Percentiles rank a stretch among this genome's conserved stretches.
Evolutionary conservation across 495 filamentous ascomycete species (phyloP).

Genomic region (Hyaloscypha variabilis): DNA sequence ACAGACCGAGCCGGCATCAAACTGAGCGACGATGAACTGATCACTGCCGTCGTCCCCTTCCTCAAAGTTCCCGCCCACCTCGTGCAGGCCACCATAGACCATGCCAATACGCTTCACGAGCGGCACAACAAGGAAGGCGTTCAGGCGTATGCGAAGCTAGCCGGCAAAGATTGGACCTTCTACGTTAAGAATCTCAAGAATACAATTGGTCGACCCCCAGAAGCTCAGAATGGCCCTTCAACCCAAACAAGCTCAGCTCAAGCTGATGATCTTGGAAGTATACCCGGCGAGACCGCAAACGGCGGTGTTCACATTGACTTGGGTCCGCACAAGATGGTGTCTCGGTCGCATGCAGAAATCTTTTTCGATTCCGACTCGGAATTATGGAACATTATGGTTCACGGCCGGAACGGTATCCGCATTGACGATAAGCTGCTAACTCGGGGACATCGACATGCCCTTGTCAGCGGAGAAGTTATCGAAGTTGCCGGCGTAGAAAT

Average conservation of each 20-base stretch:
- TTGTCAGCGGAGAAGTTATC: conserved; percentile 85
- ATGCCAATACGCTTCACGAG: conserved; percentile 72
- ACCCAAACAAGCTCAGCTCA: conserved; percentile 28
- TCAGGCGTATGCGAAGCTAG: conserved; percentile 91
- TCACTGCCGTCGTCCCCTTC: conserved; percentile 73
- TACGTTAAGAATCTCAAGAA: conserved; percentile 80
- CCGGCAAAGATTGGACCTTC: conserved; percentile 91
- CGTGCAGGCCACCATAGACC: conserved; percentile 71
- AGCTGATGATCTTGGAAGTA: conserved; percentile 26
- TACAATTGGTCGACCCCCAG: conserved; percentile 82
- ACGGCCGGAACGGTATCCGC: conserved; percentile 87
- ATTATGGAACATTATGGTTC: conserved; percentile 80
- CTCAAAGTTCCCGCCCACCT: conserved; percentile 60
- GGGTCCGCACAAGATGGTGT: conserved; percentile 90
- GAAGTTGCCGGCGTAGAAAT: conserved; percentile 92
- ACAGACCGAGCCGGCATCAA: conserved; percentile 44
- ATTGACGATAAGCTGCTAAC: conserved; percentile 72
- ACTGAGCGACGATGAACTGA: conserved; percentile 63
- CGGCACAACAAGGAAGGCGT: conserved; percentile 70
- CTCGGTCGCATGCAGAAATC: conserved; percentile 84
- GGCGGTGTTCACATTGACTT: conserved; percentile 83
- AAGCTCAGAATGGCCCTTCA: conserved; percentile 40
- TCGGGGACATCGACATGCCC: conserved; percentile 60
- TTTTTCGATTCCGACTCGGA: conserved; percentile 70
- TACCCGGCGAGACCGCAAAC: conserved; percentile 25